phyloP scores from a whole-genome alignment of 2,329 filamentous ascomycete species.

The Cladorrhinum sp. region DNA sequence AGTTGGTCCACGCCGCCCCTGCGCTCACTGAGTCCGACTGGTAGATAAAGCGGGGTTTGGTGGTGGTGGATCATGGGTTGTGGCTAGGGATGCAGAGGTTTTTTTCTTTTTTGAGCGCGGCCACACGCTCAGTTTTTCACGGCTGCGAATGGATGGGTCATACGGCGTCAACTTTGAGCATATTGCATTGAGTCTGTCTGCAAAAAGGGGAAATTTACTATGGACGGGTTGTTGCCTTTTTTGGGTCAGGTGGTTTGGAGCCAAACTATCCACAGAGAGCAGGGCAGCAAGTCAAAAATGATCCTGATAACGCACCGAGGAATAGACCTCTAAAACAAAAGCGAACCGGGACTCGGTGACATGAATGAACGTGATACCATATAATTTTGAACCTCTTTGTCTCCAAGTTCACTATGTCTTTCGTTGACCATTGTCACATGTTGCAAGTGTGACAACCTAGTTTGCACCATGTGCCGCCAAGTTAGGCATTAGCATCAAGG shows the following conservation, averaged over 20 bases:
- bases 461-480: too few relatives aligned
- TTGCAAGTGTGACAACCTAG: background rate
- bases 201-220: constrained; percentile 26
- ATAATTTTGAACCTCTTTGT: background rate
- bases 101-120: constrained; percentile 22
- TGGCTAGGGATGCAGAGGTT: constrained; percentile 4
- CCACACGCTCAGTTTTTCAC: constrained; percentile 22
- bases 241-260: constrained; percentile 23
- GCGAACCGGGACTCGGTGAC: background rate
- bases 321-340: constrained; percentile 23
- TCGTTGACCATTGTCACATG: background rate
- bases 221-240: constrained; percentile 26
- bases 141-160: constrained; percentile 29
- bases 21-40: constrained; percentile 3
- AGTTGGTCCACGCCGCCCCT: constrained; percentile 14
- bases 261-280: constrained; percentile 19
- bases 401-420: background rate
- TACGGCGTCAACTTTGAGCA: constrained; percentile 31
- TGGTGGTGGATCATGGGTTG: constrained; percentile 6
- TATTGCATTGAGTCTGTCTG: constrained; percentile 31
- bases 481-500: too few relatives aligned
- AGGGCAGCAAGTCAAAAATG: constrained; percentile 25
- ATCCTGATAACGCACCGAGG: constrained; percentile 20
- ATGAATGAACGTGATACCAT: constrained; percentile 1
- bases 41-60: constrained; percentile 5